phyloP scores from a whole-genome alignment of 2,329 filamentous ascomycete species.

The Arthrinium phaeospermum region DNA sequence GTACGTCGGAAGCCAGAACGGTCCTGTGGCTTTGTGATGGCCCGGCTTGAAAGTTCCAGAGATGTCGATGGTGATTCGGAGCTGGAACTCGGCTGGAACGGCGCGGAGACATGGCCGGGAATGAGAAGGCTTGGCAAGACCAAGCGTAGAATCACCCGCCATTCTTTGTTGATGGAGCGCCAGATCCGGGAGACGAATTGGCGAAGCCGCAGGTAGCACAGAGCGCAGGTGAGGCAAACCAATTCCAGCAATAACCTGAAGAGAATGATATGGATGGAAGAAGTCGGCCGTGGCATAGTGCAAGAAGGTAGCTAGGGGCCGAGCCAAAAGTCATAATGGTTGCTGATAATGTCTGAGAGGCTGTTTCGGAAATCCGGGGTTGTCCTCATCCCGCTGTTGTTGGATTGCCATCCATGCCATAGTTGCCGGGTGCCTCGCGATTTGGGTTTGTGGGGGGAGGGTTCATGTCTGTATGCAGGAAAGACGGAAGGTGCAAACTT shows the following conservation, averaged over 20 bases:
- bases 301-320: conserved; percentile 2
- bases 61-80: background rate
- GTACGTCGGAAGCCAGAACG: background rate
- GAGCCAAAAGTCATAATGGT: conserved; percentile 9
- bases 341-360: background rate
- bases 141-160: background rate
- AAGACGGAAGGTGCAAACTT: conserved; percentile 10
- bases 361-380: conserved; percentile 2
- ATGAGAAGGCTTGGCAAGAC: background rate
- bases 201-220: conserved; percentile 5
- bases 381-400: background rate
- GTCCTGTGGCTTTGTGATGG: background rate
- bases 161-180: conserved; percentile 9
- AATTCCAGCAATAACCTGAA: conserved; percentile 13
- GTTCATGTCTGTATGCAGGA: background rate
- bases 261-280: conserved; percentile 1
- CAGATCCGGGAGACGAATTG: conserved; percentile 9
- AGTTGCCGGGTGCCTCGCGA: background rate
- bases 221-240: background rate
- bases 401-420: background rate
- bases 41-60: background rate
- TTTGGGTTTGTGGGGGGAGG: background rate
- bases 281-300: conserved; percentile 16
- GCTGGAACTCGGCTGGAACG: background rate
- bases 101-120: background rate